Percentiles rank a stretch among this genome's conserved stretches.
These are phyloP conservation scores for Trichoderma simmonsii DNA, from an alignment of 2,329 filamentous ascomycete genomes.

Conservation along the genomic window DNA sequence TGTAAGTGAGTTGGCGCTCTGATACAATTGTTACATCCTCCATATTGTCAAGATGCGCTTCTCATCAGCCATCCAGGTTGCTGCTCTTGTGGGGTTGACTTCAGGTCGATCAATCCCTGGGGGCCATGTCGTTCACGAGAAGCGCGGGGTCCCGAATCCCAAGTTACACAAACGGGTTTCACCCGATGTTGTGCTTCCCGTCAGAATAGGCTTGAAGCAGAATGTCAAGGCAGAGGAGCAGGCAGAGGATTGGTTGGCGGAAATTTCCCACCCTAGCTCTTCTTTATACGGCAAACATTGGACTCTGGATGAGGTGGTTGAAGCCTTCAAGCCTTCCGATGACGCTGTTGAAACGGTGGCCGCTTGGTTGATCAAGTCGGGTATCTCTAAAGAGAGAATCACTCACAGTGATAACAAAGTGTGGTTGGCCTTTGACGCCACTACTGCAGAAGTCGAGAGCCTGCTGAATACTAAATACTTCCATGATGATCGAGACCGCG, in stretches of 20 bases:
- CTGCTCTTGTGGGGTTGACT: conserved; percentile 1
- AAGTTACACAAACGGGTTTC: conserved; percentile 16
- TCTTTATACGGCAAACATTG: conserved; percentile 46
- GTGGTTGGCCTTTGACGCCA: conserved; percentile 32
- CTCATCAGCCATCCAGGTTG: conserved; percentile 2
- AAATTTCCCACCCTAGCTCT: conserved; percentile 43
- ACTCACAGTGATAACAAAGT: conserved; percentile 48
- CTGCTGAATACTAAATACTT: conserved; percentile 52
- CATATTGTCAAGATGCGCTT: conserved; percentile 3
- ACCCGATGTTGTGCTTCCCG: conserved; percentile 27
- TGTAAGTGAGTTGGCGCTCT: neutral
- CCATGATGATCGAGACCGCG: conserved; percentile 38
- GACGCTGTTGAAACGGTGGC: conserved; percentile 49
- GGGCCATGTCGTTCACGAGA: conserved; percentile 20
- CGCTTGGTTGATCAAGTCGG: conserved; percentile 49
- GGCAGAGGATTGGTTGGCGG: conserved; percentile 40
- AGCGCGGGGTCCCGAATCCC: conserved; percentile 11
- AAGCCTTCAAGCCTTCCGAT: conserved; percentile 39
- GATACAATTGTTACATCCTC: neutral
- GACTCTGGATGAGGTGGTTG: conserved; percentile 40
- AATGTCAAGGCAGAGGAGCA: conserved; percentile 38
- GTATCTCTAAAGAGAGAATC: conserved; percentile 47
- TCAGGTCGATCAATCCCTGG: conserved; percentile 10
- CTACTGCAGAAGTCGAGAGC: conserved; percentile 37
- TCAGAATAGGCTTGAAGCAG: conserved; percentile 44